Percentiles rank a stretch among this genome's conserved stretches.
Conservation (phyloP, 306 rosid species). For the Aeschynomene evenia region DNA sequence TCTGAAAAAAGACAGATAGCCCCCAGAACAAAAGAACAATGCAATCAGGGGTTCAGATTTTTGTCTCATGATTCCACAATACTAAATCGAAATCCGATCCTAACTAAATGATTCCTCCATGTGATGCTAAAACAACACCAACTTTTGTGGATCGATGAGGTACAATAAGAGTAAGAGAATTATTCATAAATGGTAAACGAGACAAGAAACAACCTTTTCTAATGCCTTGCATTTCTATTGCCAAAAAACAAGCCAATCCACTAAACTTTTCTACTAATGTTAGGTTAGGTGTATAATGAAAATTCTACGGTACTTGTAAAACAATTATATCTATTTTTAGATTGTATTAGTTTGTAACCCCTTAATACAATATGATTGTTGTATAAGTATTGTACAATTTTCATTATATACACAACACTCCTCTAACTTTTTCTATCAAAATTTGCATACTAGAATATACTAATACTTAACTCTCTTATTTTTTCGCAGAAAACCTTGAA, state of each 20-base stretch:
- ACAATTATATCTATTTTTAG: no score
- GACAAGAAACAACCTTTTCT: background rate
- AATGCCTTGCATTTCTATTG: background rate
- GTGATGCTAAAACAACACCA: constrained; percentile 35
- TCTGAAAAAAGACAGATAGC: constrained; percentile 28
- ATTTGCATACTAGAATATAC: no score
- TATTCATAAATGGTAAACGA: background rate
- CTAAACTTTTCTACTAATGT: background rate
- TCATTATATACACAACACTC: no score
- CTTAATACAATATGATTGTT: no score
- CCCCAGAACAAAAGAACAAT: background rate
- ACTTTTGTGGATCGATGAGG: constrained; percentile 28
- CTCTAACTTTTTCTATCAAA: no score
- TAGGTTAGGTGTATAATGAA: no score
- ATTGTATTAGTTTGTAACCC: no score
- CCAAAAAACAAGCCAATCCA: background rate
- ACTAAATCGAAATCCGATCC: constrained; percentile 27
- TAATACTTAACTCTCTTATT: no score
- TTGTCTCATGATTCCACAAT: constrained; percentile 34
- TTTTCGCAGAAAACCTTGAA: no score
- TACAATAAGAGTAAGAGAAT: background rate
- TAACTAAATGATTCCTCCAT: constrained; percentile 38
- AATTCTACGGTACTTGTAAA: no score
- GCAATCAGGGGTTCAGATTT: constrained; percentile 41
- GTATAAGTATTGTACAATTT: no score